Evolutionary conservation across 202 grass and related monocot species (phyloP).

Genomic region (Zizania palustris): DNA sequence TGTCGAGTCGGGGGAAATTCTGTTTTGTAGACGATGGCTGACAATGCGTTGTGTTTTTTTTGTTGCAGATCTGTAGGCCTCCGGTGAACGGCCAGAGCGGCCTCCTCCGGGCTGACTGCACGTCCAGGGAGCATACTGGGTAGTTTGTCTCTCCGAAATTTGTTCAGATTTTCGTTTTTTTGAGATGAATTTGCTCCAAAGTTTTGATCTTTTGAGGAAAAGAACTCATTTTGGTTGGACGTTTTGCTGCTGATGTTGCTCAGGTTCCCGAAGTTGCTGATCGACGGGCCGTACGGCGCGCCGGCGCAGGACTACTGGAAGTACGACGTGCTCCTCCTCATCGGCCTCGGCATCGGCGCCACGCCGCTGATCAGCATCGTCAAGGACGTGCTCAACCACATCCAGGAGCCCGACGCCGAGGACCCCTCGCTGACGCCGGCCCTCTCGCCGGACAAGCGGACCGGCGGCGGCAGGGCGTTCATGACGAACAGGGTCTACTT

Average conservation of each 20-base stretch:
- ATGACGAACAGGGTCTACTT: conserved; percentile 85
- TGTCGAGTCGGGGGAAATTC: not conserved
- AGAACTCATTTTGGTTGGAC: not conserved
- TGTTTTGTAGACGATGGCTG: not conserved
- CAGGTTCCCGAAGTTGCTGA: conserved; percentile 77
- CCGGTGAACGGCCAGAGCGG: conserved; percentile 66
- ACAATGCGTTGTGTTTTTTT: not conserved
- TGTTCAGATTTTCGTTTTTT: not conserved
- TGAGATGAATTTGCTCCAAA: not conserved
- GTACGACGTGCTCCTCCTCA: conserved; percentile 96
- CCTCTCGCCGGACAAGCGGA: not conserved
- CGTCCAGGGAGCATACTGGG: conserved; percentile 42
- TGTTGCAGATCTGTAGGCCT: conserved; percentile 63
- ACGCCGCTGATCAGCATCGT: conserved; percentile 94
- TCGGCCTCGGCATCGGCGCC: conserved; percentile 93
- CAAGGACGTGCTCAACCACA: conserved; percentile 93
- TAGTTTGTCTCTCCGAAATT: not conserved
- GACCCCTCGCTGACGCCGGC: not conserved
- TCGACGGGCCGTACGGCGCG: conserved; percentile 93
- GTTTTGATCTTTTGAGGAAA: not conserved
- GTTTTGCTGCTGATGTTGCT: not conserved
- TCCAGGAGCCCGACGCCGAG: conserved; percentile 22
- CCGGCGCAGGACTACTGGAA: conserved; percentile 90
- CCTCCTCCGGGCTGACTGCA: conserved; percentile 66
- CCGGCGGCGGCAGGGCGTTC: conserved; percentile 15